These are phyloP conservation scores for Collybia sordida DNA, from an alignment of 768 basidiomycete genomes.

Conservation along the genomic window DNA sequence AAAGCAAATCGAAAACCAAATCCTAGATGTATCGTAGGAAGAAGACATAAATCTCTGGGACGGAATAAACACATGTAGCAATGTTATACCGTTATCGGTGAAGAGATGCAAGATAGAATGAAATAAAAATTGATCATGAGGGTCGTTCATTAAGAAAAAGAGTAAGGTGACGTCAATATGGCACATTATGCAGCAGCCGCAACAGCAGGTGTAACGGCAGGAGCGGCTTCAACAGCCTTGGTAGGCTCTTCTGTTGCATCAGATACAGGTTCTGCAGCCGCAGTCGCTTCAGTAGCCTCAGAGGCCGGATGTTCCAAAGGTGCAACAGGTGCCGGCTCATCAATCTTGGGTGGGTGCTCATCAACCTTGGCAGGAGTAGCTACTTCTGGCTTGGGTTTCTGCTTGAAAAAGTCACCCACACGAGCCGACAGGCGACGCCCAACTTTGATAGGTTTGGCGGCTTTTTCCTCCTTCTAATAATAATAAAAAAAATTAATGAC, in stretches of 20 bases:
- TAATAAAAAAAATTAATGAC: neutral
- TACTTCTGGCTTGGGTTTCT: constrained; percentile 65
- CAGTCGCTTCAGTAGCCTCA: constrained; percentile 37
- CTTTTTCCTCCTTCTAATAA: constrained; percentile 41
- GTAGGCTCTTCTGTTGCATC: constrained; percentile 27
- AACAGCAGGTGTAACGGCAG: constrained; percentile 64
- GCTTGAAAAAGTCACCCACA: constrained; percentile 81
- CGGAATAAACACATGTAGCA: constrained; percentile 1
- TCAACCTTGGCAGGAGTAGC: constrained; percentile 78
- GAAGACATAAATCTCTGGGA: constrained; percentile 25
- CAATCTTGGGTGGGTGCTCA: constrained; percentile 87
- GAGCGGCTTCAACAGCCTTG: constrained; percentile 41
- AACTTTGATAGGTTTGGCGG: constrained; percentile 59
- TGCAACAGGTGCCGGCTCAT: constrained; percentile 77
- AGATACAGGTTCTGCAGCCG: constrained; percentile 29
- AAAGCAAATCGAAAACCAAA: constrained; percentile 53
- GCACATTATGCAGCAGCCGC: constrained; percentile 71
- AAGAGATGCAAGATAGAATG: constrained; percentile 27
- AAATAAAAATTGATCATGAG: constrained; percentile 32
- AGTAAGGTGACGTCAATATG: constrained; percentile 14
- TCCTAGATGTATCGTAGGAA: constrained; percentile 56
- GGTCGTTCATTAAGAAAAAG: constrained; percentile 46
- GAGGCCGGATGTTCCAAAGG: constrained; percentile 80
- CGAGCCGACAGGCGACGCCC: constrained; percentile 83
- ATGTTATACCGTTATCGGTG: neutral